phyloP scores from a whole-genome alignment of 208 protist species.

The Crithidia mellificae region DNA sequence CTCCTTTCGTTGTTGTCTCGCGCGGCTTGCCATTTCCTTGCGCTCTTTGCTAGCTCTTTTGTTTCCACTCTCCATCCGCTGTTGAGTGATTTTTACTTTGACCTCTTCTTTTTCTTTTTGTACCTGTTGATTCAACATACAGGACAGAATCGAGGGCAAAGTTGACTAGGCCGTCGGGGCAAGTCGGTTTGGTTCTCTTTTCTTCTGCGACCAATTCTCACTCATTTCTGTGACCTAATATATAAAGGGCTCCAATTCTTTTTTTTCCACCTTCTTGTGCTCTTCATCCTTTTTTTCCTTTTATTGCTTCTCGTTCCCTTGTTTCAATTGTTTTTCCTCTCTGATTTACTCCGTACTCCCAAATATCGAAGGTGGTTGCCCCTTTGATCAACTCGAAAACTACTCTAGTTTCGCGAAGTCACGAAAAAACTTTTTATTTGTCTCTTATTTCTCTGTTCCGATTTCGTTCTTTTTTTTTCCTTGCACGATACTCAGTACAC shows the following conservation, averaged over 20 bases:
- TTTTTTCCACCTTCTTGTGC: not conserved
- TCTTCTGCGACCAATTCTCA: not conserved
- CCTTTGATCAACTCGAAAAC: not conserved
- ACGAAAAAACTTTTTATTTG: too few species aligned
- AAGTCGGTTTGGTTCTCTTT: not conserved
- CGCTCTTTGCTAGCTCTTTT: not conserved
- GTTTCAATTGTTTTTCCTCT: not conserved
- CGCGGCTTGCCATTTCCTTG: not conserved
- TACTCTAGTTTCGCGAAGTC: not conserved
- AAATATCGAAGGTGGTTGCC: not conserved
- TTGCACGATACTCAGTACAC: not conserved
- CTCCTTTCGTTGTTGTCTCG: not conserved
- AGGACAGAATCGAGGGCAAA: not conserved
- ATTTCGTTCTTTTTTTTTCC: not conserved
- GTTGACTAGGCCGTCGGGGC: too few species aligned
- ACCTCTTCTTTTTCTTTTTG: slow-evolving; percentile 15
- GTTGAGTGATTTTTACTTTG: not conserved
- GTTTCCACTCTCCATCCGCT: not conserved
- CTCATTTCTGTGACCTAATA: too few species aligned
- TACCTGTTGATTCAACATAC: slow-evolving; percentile 3
- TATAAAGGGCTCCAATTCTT: too few species aligned
- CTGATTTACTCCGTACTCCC: too few species aligned
- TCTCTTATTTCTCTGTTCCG: too few species aligned
- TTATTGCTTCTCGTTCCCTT: not conserved
- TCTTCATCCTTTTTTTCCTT: not conserved